Evolutionary conservation across 441 rosid species (phyloP).

Genomic region (Mallotus repandus): DNA sequence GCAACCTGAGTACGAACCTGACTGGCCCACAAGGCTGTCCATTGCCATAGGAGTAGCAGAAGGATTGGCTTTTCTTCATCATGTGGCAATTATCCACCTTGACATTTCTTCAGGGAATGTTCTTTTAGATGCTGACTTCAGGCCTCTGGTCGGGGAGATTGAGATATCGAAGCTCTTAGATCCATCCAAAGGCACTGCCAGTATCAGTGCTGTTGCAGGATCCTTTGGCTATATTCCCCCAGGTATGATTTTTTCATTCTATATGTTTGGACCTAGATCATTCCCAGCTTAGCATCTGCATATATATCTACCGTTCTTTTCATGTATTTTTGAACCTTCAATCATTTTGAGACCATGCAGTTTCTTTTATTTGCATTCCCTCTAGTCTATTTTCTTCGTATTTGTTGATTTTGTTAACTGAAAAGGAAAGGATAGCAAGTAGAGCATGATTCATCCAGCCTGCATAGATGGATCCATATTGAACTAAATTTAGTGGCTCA

Average conservation of each 20-base stretch:
- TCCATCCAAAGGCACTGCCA: slow-evolving; percentile 93
- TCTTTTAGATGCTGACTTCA: slow-evolving; percentile 69
- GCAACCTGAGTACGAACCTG: slow-evolving; percentile 68
- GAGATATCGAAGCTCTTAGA: slow-evolving; percentile 94
- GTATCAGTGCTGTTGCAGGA: slow-evolving; percentile 98
- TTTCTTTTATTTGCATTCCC: not conserved
- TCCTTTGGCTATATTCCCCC: slow-evolving; percentile 98
- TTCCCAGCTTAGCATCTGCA: slow-evolving; percentile 3
- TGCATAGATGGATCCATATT: not conserved
- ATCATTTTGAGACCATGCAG: not conserved
- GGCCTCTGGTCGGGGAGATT: slow-evolving; percentile 80
- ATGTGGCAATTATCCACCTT: slow-evolving; percentile 89
- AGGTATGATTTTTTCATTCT: slow-evolving; percentile 39
- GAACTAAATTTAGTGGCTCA: not conserved
- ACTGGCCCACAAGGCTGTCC: slow-evolving; percentile 84
- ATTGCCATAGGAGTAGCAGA: slow-evolving; percentile 90
- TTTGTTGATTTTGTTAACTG: not conserved
- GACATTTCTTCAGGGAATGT: slow-evolving; percentile 85
- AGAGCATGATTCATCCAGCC: too few relatives aligned
- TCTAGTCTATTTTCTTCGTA: not conserved
- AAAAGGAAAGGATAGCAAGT: not conserved
- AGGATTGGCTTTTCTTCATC: slow-evolving; percentile 91
- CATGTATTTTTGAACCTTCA: not conserved
- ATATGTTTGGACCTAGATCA: not conserved
- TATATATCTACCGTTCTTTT: not conserved